Conservation (phyloP, 768 basidiomycete genomes). For the Phaeotremella fagi region DNA sequence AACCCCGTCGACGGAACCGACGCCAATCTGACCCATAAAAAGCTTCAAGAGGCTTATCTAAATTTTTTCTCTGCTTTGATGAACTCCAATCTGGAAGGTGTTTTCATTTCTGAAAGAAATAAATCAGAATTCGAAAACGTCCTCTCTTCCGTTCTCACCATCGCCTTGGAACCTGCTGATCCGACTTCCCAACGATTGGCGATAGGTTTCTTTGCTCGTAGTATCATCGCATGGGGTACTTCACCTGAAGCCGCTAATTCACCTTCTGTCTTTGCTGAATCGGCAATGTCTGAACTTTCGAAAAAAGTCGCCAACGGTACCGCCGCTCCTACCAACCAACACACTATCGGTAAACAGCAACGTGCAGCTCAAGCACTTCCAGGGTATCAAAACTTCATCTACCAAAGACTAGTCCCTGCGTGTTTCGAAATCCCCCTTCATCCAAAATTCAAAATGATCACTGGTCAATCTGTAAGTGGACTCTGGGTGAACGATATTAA, state of each 20-base stretch:
- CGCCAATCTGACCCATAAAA: conserved; percentile 68
- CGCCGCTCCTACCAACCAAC: conserved; percentile 36
- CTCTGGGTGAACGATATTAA: too few relatives aligned
- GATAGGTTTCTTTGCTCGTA: conserved; percentile 62
- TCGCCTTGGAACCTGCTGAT: conserved; percentile 74
- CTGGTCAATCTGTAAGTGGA: conserved; percentile 76
- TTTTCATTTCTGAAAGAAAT: conserved; percentile 87
- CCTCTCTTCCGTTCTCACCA: conserved; percentile 65
- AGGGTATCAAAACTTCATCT: conserved; percentile 88
- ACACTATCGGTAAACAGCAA: conserved; percentile 48
- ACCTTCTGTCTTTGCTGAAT: conserved; percentile 38
- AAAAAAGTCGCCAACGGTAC: conserved; percentile 31
- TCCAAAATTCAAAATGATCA: conserved; percentile 78
- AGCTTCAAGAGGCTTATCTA: conserved; percentile 86
- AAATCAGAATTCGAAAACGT: conserved; percentile 61
- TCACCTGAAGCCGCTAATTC: conserved; percentile 28
- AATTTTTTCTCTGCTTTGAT: conserved; percentile 73
- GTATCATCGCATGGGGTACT: conserved; percentile 49
- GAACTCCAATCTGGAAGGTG: conserved; percentile 69
- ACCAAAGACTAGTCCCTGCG: conserved; percentile 73
- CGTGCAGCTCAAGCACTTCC: conserved; percentile 55
- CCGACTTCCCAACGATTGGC: conserved; percentile 71
- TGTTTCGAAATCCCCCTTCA: conserved; percentile 75
- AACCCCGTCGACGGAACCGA: conserved; percentile 81
- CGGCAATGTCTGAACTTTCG: conserved; percentile 51